Conservation (phyloP, 192 early-diverging fungal species). For the Coemansia aciculifera region DNA sequence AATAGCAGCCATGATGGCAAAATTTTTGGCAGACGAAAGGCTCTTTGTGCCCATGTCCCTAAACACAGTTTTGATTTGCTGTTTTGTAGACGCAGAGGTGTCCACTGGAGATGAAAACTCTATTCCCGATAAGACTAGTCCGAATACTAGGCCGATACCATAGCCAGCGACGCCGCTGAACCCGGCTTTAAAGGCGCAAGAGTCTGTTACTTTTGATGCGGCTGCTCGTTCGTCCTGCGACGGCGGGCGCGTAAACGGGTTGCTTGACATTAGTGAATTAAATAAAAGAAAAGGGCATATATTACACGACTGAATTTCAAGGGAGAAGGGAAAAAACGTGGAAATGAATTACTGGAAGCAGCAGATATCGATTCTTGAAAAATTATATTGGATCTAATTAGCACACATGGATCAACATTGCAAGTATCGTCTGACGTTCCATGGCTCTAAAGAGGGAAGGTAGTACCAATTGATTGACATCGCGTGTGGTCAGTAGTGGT, state of each 20-base stretch:
- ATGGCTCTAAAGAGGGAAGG: neutral
- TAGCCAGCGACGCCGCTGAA: slow-evolving; percentile 78
- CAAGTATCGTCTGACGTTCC: neutral
- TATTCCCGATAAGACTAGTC: slow-evolving; percentile 88
- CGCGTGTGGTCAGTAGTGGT: neutral
- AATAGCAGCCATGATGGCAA: slow-evolving; percentile 88
- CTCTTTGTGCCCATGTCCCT: slow-evolving; percentile 87
- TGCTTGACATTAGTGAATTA: slow-evolving; percentile 20
- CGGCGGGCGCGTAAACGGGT: slow-evolving; percentile 43
- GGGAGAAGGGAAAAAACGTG: neutral
- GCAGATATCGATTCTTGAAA: neutral
- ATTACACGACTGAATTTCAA: neutral
- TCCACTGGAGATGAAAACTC: slow-evolving; percentile 79
- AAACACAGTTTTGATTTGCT: slow-evolving; percentile 82
- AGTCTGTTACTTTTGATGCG: slow-evolving; percentile 57
- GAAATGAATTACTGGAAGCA: neutral
- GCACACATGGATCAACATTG: neutral
- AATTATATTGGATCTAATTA: neutral
- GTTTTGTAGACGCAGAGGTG: slow-evolving; percentile 67
- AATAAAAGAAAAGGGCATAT: neutral
- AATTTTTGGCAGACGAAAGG: slow-evolving; percentile 86
- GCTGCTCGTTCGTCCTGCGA: slow-evolving; percentile 44
- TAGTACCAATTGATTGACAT: slow-evolving; percentile 1
- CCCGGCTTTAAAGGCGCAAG: slow-evolving; percentile 71
- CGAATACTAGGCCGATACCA: slow-evolving; percentile 86